Base-by-base conservation (phyloP, 495 filamentous ascomycete species). In the Cudoniella acicularis region DNA sequence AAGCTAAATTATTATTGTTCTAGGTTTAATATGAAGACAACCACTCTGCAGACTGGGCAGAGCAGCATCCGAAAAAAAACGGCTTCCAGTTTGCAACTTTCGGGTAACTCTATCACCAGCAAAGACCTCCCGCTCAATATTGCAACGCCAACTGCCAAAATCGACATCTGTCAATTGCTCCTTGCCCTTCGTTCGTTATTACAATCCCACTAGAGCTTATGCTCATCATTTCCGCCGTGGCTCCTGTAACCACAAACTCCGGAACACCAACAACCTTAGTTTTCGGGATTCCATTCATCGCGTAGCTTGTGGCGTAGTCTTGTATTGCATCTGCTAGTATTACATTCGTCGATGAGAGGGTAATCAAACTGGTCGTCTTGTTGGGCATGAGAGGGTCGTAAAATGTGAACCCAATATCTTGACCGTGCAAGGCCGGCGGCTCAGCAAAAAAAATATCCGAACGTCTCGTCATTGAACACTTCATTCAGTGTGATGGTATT, bases 371-470 rank as follows among this genome's bases (percentile, higher is more conserved):
- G 8, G 57, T 21, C 0, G 50, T 63, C 26, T 73, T 72, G 20
- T 78, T 80, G 3, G 49, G 49, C 21, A 22, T 9, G 8, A n/a
- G 13, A 23, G 49, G 49, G 50, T 81, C 77, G 67, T 75, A 83
- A 59, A 79, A 81, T 2, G 75, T 81, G 57, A 79, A 85, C 20
- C 71, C 8, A 20, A 82, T 57, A 61, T 84, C 81, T 13, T 69
- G 51, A 18, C 73, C 78, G 56, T 85, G 82, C 43, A 72, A 64
- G 3, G 71, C 84, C 0, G 86, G 83, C 10, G 79, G 75, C 49
- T 87, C 72, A 62, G 75, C 77, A 67, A 87, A 89, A 17, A n/a
- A 78, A 65, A 66, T 87, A 89, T 3, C 75, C 71, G 64, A 79
- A 84, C 0, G 80, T 79, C 40, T 79, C 63, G 62, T 83, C 80